Evolutionary conservation across 768 basidiomycete genomes (phyloP), one percentile per base, ranked within the genome.

Genomic region (Boletellus emodensis): DNA sequence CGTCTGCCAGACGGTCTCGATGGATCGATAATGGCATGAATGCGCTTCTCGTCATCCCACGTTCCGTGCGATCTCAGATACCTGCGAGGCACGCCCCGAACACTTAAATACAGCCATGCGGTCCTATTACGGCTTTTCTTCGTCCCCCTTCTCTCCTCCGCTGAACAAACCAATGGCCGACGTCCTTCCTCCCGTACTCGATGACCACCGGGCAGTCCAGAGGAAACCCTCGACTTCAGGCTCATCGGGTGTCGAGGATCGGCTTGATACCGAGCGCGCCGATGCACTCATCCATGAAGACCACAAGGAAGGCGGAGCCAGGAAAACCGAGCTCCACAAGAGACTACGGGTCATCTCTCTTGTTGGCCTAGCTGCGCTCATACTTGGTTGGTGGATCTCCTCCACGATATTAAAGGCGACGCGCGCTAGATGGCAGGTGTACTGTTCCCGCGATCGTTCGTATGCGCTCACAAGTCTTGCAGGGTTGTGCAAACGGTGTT

Each of bases 361-460:
- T 33, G 67, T 65, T 41, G 80, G 58, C 14, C 54, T 84, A 1
- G 85, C 83, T 10, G 59, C 74, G 12, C 63, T 84, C 44, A 88
- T 93, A 56, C 71, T 91, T 38, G 90, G 79, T 37, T 93, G 90
- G 90, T 93, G 90, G 90, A 83, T 93, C 33, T 85, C 84, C 52
- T 70, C 90, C 9, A 90, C 81, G 0, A 64, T 90, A 12, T 68
- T 92, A 43, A 58, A 72, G 47, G 81, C 75, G 6, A 91, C 90
- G 3, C 80, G 90, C 45, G 83, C 80, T 66, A 76, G 87, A 72
- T 93, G 90, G 87, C 81, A 69, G 53, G 72, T 51, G 37, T 42
- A 12, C 34, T 30, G 24, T 56, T 52, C 22, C 52, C 22, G 4
- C 12, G 20, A 20, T 45, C 15, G 17, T 17, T 15, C 36, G 3